Percentiles rank a stretch among this genome's conserved stretches.
These are phyloP conservation scores for Fusarium piperis DNA, from an alignment of 2,329 filamentous ascomycete species.

Conservation along the genomic window DNA sequence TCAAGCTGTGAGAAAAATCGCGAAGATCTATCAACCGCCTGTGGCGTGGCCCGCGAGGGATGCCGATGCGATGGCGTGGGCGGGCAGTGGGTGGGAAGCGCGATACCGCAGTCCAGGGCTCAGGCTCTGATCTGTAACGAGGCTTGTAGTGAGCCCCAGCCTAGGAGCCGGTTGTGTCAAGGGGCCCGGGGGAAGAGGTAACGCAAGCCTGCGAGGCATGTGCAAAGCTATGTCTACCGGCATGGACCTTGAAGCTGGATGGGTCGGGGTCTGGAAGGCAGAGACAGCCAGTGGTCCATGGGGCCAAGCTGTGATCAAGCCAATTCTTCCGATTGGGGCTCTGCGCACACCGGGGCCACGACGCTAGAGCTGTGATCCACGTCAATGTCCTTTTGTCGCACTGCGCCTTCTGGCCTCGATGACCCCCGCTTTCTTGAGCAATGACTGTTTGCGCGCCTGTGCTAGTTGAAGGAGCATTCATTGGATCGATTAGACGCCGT, in stretches of 20 bases:
- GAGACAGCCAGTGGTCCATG: constrained; percentile 22
- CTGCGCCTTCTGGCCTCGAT: constrained; percentile 31
- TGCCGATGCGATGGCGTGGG: neutral
- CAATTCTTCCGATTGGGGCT: constrained; percentile 47
- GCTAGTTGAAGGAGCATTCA: constrained; percentile 24
- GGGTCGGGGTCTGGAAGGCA: constrained; percentile 11
- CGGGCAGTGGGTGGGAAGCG: neutral
- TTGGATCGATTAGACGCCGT: constrained; percentile 47
- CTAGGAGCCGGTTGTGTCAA: constrained; percentile 1
- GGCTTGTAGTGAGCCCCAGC: constrained; percentile 8
- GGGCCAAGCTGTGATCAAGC: constrained; percentile 33
- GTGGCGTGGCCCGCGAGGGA: neutral
- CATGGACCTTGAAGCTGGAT: constrained; percentile 34
- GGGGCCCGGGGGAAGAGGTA: constrained; percentile 13
- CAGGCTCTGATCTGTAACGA: constrained; percentile 1
- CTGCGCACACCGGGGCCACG: constrained; percentile 29
- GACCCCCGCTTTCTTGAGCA: constrained; percentile 21
- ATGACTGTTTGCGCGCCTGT: constrained; percentile 37
- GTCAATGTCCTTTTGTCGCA: constrained; percentile 46
- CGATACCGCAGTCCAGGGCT: constrained; percentile 1
- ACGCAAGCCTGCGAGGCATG: constrained; percentile 24
- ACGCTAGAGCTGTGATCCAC: constrained; percentile 44
- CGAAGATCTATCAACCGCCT: constrained; percentile 3
- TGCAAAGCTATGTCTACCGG: constrained; percentile 30
- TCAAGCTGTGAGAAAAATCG: constrained; percentile 10